Evolutionary conservation across 1,284 basidiomycete species (phyloP).

Genomic region (Heliocybe sulcata): DNA sequence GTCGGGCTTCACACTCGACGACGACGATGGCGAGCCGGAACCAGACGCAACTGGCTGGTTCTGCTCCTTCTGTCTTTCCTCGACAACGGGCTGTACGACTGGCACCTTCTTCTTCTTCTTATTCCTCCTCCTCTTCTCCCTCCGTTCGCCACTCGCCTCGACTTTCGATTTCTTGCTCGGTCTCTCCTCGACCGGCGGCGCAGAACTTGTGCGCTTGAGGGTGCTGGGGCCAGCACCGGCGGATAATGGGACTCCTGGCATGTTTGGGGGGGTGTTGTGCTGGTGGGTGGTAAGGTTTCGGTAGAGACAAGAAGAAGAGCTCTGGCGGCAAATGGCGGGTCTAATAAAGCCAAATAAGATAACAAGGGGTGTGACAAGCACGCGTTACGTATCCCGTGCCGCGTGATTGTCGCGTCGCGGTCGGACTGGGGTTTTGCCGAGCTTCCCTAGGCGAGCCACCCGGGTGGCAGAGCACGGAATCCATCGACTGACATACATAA

Average conservation of each 20-base stretch:
- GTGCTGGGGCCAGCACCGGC: background rate
- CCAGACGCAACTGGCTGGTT: conserved; percentile 15
- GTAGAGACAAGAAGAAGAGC: conserved; percentile 1
- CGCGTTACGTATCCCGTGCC: background rate
- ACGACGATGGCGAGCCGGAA: background rate
- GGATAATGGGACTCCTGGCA: background rate
- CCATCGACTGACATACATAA: too few species aligned
- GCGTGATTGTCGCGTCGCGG: background rate
- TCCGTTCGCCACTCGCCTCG: conserved; percentile 11
- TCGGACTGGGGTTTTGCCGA: too few species aligned
- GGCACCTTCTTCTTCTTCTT: conserved; percentile 33
- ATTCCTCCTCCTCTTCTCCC: conserved; percentile 33
- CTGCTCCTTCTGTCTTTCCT: background rate
- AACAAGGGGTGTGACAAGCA: background rate
- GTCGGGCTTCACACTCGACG: background rate
- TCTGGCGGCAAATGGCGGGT: too few species aligned
- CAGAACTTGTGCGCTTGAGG: conserved; percentile 12
- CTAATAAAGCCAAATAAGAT: background rate
- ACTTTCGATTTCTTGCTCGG: conserved; percentile 15
- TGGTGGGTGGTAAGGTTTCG: too few species aligned
- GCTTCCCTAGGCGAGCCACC: too few species aligned
- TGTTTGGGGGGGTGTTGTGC: background rate
- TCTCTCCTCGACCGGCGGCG: conserved; percentile 9
- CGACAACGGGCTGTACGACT: conserved; percentile 18
- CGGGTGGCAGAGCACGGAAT: too few species aligned